A percentile compares a stretch with the other conserved stretches of the same genome.
These are phyloP conservation scores for Leccinum uliginosum DNA, from an alignment of 768 basidiomycete genomes.

Conservation along the genomic window DNA sequence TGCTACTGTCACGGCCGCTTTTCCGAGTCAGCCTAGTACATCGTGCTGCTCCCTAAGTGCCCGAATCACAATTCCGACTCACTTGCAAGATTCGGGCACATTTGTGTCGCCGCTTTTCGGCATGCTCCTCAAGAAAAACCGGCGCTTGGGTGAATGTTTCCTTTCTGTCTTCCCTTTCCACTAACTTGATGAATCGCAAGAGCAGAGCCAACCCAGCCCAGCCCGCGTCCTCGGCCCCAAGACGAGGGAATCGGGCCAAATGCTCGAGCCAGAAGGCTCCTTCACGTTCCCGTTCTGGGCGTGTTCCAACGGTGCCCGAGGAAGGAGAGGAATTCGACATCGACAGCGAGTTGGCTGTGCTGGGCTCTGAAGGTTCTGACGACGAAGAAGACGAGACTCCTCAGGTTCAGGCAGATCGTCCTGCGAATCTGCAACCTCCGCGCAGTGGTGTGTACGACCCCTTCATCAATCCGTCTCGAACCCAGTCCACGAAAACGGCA, in stretches of 20 bases:
- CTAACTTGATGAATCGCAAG: too few species aligned
- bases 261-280: not conserved
- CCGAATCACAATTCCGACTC: too few species aligned
- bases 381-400: not conserved
- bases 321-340: not conserved
- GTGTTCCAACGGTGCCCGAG: not conserved
- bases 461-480: not conserved
- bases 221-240: not conserved
- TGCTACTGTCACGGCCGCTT: too few species aligned
- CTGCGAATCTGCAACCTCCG: not conserved
- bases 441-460: not conserved
- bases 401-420: not conserved
- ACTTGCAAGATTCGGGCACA: too few species aligned
- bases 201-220: too few species aligned
- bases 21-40: too few species aligned
- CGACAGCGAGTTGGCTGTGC: not conserved
- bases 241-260: not conserved
- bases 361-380: not conserved
- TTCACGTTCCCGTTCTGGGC: not conserved
- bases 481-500: not conserved
- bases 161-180: too few species aligned
- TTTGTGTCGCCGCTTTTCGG: too few species aligned
- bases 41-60: too few species aligned
- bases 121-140: too few species aligned
- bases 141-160: too few species aligned